phyloP scores from a whole-genome alignment of 495 filamentous ascomycete species.

The Tuber umbilicatum region DNA sequence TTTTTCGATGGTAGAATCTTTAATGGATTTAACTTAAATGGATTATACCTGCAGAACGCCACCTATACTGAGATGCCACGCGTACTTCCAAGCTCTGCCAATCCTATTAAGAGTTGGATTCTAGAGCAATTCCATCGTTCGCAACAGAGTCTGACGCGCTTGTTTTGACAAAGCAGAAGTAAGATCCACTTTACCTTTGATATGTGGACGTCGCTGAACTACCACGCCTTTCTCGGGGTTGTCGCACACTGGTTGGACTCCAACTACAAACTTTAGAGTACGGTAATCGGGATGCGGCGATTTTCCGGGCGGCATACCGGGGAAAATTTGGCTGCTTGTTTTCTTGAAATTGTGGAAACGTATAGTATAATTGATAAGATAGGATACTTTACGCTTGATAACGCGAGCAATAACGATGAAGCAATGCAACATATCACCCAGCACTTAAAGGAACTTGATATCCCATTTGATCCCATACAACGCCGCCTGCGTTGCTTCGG shows the following conservation, averaged over 20 bases:
- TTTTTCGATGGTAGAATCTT: no score
- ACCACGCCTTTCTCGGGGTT: constrained; percentile 6
- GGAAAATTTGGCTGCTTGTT: constrained; percentile 6
- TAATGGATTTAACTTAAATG: no score
- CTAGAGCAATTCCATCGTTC: no score
- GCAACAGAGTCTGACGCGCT: no score
- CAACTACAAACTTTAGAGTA: background rate
- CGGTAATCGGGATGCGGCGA: background rate
- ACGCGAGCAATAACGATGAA: constrained; percentile 27
- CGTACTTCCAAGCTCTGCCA: no score
- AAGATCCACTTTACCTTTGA: no score
- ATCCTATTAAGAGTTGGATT: no score
- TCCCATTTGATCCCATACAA: constrained; percentile 20
- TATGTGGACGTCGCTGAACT: background rate
- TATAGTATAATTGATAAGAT: constrained; percentile 23
- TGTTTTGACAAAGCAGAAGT: no score
- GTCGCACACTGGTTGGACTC: constrained; percentile 7
- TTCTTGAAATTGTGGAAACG: constrained; percentile 16
- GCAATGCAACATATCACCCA: constrained; percentile 8
- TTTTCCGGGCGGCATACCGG: constrained; percentile 16
- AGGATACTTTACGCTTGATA: constrained; percentile 31
- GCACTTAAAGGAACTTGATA: background rate
- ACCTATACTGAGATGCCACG: no score
- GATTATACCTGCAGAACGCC: no score
- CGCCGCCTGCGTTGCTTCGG: constrained; percentile 21